Percentiles rank a stretch among this genome's conserved stretches.
Conservation (phyloP, 371 early-diverging fungal genomes). For the Funneliformis caledonium region DNA sequence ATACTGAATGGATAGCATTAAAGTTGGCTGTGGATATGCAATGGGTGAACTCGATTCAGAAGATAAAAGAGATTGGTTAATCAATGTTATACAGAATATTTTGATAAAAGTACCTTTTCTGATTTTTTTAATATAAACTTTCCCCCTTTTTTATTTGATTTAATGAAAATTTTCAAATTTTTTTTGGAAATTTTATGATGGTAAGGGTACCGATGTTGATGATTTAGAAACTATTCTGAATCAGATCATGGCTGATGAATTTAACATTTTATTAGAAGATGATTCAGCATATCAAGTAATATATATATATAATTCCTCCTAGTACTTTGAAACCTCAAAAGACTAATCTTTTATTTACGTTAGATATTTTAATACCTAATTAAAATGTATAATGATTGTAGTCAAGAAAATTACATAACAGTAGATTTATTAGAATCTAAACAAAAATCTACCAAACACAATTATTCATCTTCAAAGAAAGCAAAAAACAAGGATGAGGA, state of each 20-base stretch:
- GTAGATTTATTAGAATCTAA: background rate
- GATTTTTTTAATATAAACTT: background rate
- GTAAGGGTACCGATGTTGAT: constrained; percentile 62
- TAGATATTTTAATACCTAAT: constrained; percentile 22
- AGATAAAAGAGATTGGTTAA: constrained; percentile 80
- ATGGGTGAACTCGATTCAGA: constrained; percentile 77
- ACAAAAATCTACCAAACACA: background rate
- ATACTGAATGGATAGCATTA: constrained; percentile 74
- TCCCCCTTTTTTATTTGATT: background rate
- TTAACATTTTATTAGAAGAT: constrained; percentile 67
- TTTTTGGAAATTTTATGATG: constrained; percentile 50
- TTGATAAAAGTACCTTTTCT: constrained; percentile 60
- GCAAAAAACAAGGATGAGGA: background rate
- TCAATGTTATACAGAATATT: constrained; percentile 72
- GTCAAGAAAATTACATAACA: background rate
- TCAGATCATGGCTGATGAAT: constrained; percentile 73
- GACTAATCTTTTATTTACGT: background rate
- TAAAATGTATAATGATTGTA: constrained; percentile 15
- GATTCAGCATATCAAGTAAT: constrained; percentile 54
- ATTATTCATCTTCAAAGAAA: background rate
- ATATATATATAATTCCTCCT: background rate
- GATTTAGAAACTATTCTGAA: constrained; percentile 67
- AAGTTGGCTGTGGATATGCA: constrained; percentile 77
- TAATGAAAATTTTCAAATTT: background rate
- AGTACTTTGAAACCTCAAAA: background rate